These are phyloP conservation scores for Austroboletus rostrupii DNA, from an alignment of 1,284 basidiomycete genomes.

Conservation along the genomic window DNA sequence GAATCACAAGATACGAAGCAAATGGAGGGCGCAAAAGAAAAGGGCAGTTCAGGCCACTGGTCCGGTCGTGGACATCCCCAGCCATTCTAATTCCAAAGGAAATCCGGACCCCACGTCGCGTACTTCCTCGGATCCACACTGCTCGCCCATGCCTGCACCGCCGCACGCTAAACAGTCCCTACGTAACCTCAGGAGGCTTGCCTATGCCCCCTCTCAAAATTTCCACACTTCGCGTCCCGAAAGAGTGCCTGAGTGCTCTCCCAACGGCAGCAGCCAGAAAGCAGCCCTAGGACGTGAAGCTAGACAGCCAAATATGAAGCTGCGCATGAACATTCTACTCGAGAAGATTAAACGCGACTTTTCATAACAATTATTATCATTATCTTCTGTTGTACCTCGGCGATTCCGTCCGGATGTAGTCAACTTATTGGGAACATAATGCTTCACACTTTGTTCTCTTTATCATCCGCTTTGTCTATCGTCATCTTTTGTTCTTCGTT, in stretches of 20 bases:
- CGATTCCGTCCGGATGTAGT: conserved; percentile 1
- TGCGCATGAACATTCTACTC: conserved; percentile 74
- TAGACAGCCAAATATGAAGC: conserved; percentile 74
- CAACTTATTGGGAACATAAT: neutral
- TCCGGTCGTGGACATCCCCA: conserved; percentile 1
- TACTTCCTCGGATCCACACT: neutral
- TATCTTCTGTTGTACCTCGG: neutral
- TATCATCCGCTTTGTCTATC: conserved; percentile 53
- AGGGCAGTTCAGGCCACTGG: conserved; percentile 28
- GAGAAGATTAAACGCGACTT: conserved; percentile 68
- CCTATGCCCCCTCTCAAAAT: conserved; percentile 60
- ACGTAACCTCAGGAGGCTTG: conserved; percentile 56
- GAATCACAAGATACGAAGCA: conserved; percentile 67
- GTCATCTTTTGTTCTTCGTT: conserved; percentile 29
- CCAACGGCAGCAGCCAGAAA: conserved; percentile 13
- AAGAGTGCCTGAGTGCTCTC: neutral
- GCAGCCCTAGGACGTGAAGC: conserved; percentile 29
- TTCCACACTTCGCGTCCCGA: conserved; percentile 39
- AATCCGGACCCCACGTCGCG: neutral
- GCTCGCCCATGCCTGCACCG: neutral
- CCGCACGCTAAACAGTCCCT: conserved; percentile 31
- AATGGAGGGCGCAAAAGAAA: conserved; percentile 74
- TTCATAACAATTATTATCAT: conserved; percentile 12
- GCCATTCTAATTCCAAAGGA: conserved; percentile 9
- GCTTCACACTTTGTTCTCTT: conserved; percentile 49